phyloP scores from a whole-genome alignment of 495 filamentous ascomycete genomes.

The Aspergillus olivimuriae region DNA sequence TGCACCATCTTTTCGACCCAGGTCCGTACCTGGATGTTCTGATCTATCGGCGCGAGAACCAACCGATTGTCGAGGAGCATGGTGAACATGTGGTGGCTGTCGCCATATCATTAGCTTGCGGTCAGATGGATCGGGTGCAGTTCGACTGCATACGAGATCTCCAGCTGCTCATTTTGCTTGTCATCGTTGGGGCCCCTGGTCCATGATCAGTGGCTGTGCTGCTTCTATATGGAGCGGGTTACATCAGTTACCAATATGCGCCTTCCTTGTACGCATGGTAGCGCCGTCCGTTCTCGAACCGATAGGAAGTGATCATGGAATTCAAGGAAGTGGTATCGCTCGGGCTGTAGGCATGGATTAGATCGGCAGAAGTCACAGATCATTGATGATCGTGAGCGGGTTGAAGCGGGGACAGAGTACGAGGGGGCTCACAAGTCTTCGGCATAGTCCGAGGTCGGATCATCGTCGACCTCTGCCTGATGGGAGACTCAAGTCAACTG shows the following conservation, averaged over 20 bases:
- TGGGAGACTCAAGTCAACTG: neutral
- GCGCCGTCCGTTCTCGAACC: slow-evolving; percentile 27
- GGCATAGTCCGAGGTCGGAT: neutral
- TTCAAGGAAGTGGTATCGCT: slow-evolving; percentile 17
- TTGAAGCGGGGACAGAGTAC: neutral
- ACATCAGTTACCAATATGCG: slow-evolving; percentile 12
- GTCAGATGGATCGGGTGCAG: neutral
- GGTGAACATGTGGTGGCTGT: slow-evolving; percentile 30
- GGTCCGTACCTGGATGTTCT: slow-evolving; percentile 39
- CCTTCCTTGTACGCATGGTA: slow-evolving; percentile 32
- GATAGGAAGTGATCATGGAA: slow-evolving; percentile 20
- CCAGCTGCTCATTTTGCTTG: slow-evolving; percentile 22
- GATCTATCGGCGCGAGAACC: slow-evolving; percentile 19
- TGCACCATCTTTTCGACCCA: no score
- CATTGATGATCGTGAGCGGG: no score
- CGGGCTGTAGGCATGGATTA: slow-evolving; percentile 5
- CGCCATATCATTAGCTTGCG: neutral
- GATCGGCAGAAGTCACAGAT: neutral
- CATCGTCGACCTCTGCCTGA: neutral
- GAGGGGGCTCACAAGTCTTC: neutral
- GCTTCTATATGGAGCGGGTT: neutral
- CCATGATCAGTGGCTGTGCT: neutral
- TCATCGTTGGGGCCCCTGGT: slow-evolving; percentile 33
- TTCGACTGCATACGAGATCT: slow-evolving; percentile 20
- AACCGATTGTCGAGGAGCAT: slow-evolving; percentile 26